Base-by-base conservation (phyloP, 2,329 filamentous ascomycete genomes). In the Talaromyces piceae region DNA sequence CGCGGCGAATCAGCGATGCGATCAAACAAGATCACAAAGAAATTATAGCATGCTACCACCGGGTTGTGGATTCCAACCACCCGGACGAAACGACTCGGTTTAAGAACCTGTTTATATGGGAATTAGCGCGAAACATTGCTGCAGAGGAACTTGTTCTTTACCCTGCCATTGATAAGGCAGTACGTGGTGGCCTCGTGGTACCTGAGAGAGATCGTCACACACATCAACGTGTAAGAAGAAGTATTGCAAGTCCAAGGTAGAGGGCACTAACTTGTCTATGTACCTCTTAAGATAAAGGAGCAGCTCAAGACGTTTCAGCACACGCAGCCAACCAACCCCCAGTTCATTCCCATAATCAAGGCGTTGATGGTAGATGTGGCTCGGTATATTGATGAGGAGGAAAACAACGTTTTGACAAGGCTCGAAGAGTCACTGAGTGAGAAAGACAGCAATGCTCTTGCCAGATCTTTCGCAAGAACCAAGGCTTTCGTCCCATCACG, bases 111-210 rank as follows among this genome's bases (percentile, higher is more conserved):
- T 76, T 79, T 53, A 73, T 70, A 12, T 78, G 77, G 76, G 74
- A 77, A 53, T 64, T 79, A 1, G 73, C 76, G 22, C 73, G 76
- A 12, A 76, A 79, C 59, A 67, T 73, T 0, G 67, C 78, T 44
- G 74, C 71, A 11, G 75, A 79, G 54, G 77, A 79, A 56, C 61
- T 79, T 47, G 67, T 81, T 12, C 66, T 81, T 0, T 80, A 80
- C 54, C 78, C 79, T 0, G 77, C 74, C 2, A 65, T 81, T n/a
- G 75, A 79, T 57, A 72, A 74, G 52, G 62, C 76, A 49, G 55
- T 80, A 20, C 63, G 68, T 0, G 60, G 66, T 1, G 76, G 77
- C 44, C 66, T 68, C 28, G 56, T 61, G 2, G 61, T 76, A 55
- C 74, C 76, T 0, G 71, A 77, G 11, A 70, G 70, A 41, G 76